Conservation (phyloP, 306 rosid genomes). For the Hippophae rhamnoides region DNA sequence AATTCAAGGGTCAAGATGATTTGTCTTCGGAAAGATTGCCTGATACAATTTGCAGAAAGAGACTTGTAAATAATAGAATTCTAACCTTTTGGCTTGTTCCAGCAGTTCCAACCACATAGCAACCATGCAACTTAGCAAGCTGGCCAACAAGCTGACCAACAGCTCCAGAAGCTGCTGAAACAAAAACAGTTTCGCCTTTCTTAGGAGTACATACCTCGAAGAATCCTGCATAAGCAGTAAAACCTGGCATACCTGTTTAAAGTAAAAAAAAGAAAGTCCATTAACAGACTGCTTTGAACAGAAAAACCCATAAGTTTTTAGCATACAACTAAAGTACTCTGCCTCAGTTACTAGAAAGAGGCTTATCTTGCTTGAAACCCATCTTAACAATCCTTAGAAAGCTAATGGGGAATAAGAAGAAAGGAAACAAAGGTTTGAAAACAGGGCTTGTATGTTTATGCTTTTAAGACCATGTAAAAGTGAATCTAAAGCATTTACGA, state of each 20-base stretch:
- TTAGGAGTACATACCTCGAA: constrained; percentile 40
- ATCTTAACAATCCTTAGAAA: too few species aligned
- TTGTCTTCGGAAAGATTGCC: not conserved
- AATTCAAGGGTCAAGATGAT: not conserved
- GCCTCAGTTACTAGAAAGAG: too few species aligned
- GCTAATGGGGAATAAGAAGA: too few species aligned
- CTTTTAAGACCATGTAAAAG: too few species aligned
- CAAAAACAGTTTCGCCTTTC: constrained; percentile 33
- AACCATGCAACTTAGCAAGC: constrained; percentile 42
- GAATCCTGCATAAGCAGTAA: constrained; percentile 39
- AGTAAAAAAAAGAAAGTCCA: not conserved
- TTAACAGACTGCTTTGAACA: not conserved
- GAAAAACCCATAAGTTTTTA: not conserved
- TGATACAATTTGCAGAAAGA: not conserved
- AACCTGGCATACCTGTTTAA: constrained; percentile 37
- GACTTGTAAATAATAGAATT: not conserved
- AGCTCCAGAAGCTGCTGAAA: constrained; percentile 49
- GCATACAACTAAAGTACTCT: too few species aligned
- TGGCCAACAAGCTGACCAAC: constrained; percentile 49
- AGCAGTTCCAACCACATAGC: constrained; percentile 40
- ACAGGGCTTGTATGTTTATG: too few species aligned
- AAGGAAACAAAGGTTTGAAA: too few species aligned
- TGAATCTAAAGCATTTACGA: too few species aligned
- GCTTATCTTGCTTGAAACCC: too few species aligned
- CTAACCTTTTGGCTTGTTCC: constrained; percentile 36